Conservation (phyloP, 495 filamentous ascomycete genomes). For the Penicillium silybi region DNA sequence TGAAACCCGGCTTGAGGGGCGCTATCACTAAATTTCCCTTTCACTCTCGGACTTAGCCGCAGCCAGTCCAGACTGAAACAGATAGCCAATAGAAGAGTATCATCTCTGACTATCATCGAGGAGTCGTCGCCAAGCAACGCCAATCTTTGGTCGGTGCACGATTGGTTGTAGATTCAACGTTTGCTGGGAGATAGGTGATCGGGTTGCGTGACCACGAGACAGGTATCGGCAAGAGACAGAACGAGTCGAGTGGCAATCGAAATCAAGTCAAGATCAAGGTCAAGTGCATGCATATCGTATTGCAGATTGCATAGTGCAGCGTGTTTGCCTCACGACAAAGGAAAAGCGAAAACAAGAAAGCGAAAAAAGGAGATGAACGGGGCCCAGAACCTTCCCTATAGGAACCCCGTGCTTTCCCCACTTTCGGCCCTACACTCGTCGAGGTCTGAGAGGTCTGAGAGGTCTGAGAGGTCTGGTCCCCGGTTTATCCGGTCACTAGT, state of each 20-base stretch:
- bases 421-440: neutral
- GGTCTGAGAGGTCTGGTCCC: too few species aligned
- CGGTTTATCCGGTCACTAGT: too few species aligned
- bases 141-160: neutral
- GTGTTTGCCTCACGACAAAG: too few species aligned
- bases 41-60: too few species aligned
- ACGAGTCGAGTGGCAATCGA: neutral
- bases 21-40: too few species aligned
- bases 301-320: neutral
- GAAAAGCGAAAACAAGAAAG: neutral
- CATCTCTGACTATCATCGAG: neutral
- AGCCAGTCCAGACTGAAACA: neutral
- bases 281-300: neutral
- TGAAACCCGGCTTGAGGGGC: neutral
- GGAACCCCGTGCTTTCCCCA: neutral
- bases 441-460: too few species aligned
- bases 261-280: neutral
- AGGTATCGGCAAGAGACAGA: neutral
- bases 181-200: neutral
- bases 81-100: neutral
- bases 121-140: conserved; percentile 2
- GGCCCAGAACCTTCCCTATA: neutral
- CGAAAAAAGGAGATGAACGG: neutral
- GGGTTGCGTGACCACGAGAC: neutral
- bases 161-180: conserved; percentile 1